These are phyloP conservation scores for Penicillium sp. DNA, from an alignment of 2,329 filamentous ascomycete species.

Conservation along the genomic window DNA sequence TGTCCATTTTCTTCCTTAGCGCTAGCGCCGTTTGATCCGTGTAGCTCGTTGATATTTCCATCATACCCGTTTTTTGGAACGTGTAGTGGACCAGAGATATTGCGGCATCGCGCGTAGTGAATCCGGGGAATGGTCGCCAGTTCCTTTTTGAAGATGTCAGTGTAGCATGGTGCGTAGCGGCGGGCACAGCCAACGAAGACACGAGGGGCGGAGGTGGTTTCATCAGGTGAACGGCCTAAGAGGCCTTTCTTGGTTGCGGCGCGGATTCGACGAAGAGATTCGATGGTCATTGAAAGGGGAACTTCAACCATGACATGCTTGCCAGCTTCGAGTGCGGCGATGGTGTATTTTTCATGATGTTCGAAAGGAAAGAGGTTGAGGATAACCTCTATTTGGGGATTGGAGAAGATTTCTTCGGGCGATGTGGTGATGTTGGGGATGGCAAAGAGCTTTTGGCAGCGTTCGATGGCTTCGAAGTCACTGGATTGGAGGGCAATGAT, in stretches of 20 bases:
- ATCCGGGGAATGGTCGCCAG: constrained; percentile 53
- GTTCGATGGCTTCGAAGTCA: constrained; percentile 3
- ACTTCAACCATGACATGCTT: constrained; percentile 63
- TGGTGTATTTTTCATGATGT: constrained; percentile 53
- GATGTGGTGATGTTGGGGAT: constrained; percentile 34
- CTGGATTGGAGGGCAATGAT: constrained; percentile 52
- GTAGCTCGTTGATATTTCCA: not conserved
- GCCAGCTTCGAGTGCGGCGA: constrained; percentile 52
- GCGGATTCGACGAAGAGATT: constrained; percentile 48
- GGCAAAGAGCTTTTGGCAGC: constrained; percentile 12
- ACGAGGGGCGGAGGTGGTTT: constrained; percentile 41
- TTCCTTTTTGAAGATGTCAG: constrained; percentile 53
- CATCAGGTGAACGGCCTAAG: not conserved
- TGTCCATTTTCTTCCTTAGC: constrained; percentile 1
- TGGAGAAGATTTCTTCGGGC: constrained; percentile 49
- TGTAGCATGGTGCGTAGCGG: constrained; percentile 58
- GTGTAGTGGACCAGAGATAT: constrained; percentile 54
- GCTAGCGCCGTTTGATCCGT: not conserved
- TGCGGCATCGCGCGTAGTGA: constrained; percentile 52
- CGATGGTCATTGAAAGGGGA: constrained; percentile 52
- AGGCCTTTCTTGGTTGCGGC: constrained; percentile 36
- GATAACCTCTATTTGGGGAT: constrained; percentile 41
- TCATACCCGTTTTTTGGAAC: not conserved
- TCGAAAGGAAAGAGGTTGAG: constrained; percentile 57
- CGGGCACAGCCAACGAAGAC: constrained; percentile 63